Base-by-base conservation (phyloP, 116 monocot species). In the Dioscorea cayenensis region DNA sequence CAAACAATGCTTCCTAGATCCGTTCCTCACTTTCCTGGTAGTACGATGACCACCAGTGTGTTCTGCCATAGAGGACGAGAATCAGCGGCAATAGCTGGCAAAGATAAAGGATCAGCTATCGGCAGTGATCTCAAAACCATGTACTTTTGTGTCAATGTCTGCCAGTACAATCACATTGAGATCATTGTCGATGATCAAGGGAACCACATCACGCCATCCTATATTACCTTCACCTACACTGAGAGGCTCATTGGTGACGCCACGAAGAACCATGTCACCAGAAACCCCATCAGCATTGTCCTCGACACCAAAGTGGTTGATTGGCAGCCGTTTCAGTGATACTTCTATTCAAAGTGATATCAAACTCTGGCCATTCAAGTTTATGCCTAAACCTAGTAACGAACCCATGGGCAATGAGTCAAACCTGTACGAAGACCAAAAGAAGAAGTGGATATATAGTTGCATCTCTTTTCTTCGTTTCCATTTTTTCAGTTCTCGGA, bases 151-250 rank as follows among this genome's bases (percentile, higher is more conserved):
- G 86, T 86, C 2, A 83, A 77, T 2, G 86, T 86, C 17, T 86
- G 82, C 80, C 82, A 83, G 61, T 79, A 83, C 58, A 83, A 86
- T 23, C 78, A 78, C 7, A 86, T 89, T 20, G 90, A 90, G 82
- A 90, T 90, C 75, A 90, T 90, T 27, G 79, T 84, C 28, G 86
- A 90, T 51, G 90, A 86, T 61, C 84, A 86, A 68, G 90, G 90
- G 28, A 86, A 86, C 70, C 63, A 84, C 35, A 90, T 84, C 2
- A 90, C 86, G 3, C 90, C 90, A 0, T 87, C 90, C 28, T 86
- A 84, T 25, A 87, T 87, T 14, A 88, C 79, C 9, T 92, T 92
- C 92, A 88, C 92, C 51, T 88, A 86, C 77, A 71, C 86, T 27
- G 88, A 92, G 84, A 48, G 88, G 27, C 71, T 86, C 70, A 86